Base-by-base conservation (phyloP, 352 stramenopile species). In the Saprolegnia parasitica region DNA sequence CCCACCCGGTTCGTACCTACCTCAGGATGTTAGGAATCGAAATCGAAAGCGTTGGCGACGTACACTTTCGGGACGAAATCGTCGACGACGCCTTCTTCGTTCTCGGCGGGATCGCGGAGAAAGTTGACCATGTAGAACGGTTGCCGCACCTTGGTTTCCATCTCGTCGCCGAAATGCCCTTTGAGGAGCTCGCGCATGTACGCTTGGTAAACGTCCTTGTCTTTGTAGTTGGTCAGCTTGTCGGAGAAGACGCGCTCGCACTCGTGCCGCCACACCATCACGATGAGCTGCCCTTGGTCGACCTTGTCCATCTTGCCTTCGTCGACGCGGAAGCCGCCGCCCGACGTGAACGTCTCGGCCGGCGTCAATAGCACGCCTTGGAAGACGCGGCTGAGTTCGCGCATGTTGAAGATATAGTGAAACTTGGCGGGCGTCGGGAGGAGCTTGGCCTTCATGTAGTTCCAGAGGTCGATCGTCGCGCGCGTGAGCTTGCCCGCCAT, bases 391-490 rank as follows among this genome's bases (percentile, higher is more conserved):
- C 89, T 98, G 40, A 99, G 86, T 58, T 99, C 96, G 56, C 97
- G 93, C 95, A 99, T 98, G 73, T 99, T 99, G 82, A 99, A 99
- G 56, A 99, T 97, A 80, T 99, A 99, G 77, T 99, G 96, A 81
- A 99, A 99, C 71, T 99, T 99, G 35, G 96, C 93, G 13, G 97
- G 96, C 15, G 96, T 99, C 0, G 96, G 96, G 23, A 99, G 73
- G 73, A 99, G 93, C 72, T 98, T 98, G 15, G 89, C 86, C 77
- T 99, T 99, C 83, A 98, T 98, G 42, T 87, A 95, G 71, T 94
- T 96, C 96, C 96, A 99, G 63, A 99, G 72, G 63, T 96, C 84
- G 72, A 99, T 99, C 18, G 96, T 99, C 23, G 93, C 90, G 42
- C 93, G 79, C 6, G 96, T 99, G 0, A 99, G 87, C 68, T 98